Evolutionary conservation across 176 grass and related monocot genomes (phyloP).

Genomic region (Triticum urartu): DNA sequence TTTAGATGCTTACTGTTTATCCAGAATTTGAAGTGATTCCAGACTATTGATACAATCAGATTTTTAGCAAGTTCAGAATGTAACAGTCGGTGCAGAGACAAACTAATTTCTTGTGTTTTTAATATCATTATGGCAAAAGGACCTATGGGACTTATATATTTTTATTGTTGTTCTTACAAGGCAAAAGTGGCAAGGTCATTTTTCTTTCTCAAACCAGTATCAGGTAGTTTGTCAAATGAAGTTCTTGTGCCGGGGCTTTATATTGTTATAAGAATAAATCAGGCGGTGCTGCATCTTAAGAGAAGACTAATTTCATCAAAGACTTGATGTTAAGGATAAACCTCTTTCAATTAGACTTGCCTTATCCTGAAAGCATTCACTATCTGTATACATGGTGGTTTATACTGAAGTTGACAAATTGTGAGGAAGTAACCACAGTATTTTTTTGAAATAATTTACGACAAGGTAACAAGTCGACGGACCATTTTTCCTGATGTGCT

Average conservation of each 20-base stretch:
- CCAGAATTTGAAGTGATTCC: too few species aligned
- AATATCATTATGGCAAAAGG: neutral
- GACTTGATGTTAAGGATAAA: neutral
- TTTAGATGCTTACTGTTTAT: too few species aligned
- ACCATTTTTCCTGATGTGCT: neutral
- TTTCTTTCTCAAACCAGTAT: neutral
- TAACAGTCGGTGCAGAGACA: neutral
- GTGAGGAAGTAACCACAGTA: too few species aligned
- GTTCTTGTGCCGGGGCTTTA: neutral
- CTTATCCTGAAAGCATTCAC: neutral
- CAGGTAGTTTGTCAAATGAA: neutral
- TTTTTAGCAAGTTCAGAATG: neutral
- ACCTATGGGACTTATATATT: neutral
- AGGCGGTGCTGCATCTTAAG: neutral
- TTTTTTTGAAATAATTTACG: too few species aligned
- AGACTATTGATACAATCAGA: neutral
- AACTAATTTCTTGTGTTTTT: neutral
- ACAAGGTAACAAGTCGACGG: neutral
- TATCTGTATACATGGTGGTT: neutral
- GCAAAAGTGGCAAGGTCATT: neutral
- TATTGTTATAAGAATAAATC: neutral
- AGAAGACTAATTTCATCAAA: neutral
- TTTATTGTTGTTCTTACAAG: neutral
- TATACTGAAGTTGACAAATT: neutral
- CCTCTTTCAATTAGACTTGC: neutral